A percentile compares a stretch with the other conserved stretches of the same genome.
phyloP scores from a whole-genome alignment of 371 early-diverging fungal genomes.

The Apophysomyces sp. region DNA sequence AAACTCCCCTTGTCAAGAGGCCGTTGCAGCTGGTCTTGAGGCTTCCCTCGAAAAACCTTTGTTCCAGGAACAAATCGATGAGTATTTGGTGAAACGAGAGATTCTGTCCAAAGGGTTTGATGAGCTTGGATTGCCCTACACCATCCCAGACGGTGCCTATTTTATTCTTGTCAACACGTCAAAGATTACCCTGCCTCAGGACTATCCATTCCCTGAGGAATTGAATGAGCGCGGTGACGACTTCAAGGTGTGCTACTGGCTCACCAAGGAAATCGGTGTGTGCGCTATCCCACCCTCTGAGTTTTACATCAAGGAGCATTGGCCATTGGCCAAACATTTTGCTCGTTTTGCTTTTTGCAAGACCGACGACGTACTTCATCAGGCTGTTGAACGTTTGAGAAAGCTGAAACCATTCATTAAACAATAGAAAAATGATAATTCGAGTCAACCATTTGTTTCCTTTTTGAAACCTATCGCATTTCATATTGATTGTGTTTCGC shows the following conservation, averaged over 20 bases:
- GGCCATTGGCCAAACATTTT: constrained; percentile 70
- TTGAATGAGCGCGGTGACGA: constrained; percentile 68
- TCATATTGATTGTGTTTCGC: constrained; percentile 22
- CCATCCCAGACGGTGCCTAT: constrained; percentile 91
- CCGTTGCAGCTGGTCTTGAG: constrained; percentile 78
- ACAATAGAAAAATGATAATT: constrained; percentile 2
- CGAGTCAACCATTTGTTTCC: background rate
- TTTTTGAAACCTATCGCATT: constrained; percentile 7
- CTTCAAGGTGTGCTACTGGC: constrained; percentile 84
- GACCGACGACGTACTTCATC: constrained; percentile 79
- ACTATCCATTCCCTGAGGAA: constrained; percentile 62
- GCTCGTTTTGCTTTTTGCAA: constrained; percentile 96
- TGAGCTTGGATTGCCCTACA: constrained; percentile 74
- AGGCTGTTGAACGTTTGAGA: constrained; percentile 71
- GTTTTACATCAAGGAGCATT: constrained; percentile 81
- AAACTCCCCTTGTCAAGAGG: constrained; percentile 92
- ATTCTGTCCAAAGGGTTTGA: constrained; percentile 72
- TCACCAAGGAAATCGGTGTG: constrained; percentile 90
- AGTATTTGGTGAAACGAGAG: constrained; percentile 75
- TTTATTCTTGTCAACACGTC: constrained; percentile 87
- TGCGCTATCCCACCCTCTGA: constrained; percentile 92
- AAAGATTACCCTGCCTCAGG: constrained; percentile 65
- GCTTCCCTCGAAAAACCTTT: constrained; percentile 60
- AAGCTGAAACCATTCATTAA: constrained; percentile 62
- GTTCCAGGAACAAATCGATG: constrained; percentile 67